These are phyloP conservation scores for Pyropia yezoensis DNA, from an alignment of 23 red algal genomes.

Conservation along the genomic window DNA sequence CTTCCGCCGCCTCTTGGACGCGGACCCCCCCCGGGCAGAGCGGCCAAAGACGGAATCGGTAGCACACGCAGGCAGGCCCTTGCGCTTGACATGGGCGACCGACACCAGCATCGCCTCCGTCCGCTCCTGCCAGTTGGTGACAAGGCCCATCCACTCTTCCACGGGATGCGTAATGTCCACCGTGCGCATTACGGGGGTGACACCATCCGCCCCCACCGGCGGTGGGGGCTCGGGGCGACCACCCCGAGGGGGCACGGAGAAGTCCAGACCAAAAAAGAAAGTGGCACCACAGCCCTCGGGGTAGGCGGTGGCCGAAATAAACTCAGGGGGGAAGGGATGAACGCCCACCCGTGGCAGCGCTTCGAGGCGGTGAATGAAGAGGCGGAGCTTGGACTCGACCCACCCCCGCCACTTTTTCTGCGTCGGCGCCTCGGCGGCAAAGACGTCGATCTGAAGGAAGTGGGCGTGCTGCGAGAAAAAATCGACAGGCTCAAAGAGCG, in stretches of 20 bases:
- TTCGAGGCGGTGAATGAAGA: conserved; percentile 73
- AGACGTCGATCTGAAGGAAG: conserved; percentile 82
- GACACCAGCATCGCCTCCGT: conserved; percentile 48
- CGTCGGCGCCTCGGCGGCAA: conserved; percentile 47
- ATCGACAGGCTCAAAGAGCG: conserved; percentile 67
- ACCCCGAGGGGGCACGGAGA: conserved; percentile 22
- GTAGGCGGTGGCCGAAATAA: conserved; percentile 21
- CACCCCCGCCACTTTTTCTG: conserved; percentile 83
- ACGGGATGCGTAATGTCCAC: conserved; percentile 47
- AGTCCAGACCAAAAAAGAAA: conserved; percentile 65
- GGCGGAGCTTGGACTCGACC: conserved; percentile 85
- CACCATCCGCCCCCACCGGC: conserved; percentile 1
- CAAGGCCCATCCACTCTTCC: conserved; percentile 21
- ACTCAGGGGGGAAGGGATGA: conserved; percentile 63
- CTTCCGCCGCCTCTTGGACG: conserved; percentile 5
- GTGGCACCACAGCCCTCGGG: conserved; percentile 37
- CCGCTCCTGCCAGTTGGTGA: conserved; percentile 32
- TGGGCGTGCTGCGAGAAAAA: conserved; percentile 69
- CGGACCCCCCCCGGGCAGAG: neutral
- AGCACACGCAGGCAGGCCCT: conserved; percentile 23
- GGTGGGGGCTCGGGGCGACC: too few species aligned
- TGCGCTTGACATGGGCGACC: conserved; percentile 15
- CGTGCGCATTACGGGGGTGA: neutral
- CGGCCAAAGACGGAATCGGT: conserved; percentile 8
- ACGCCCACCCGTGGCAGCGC: conserved; percentile 47